phyloP scores from a whole-genome alignment of 2,329 filamentous ascomycete genomes.

The Phialophora verrucosa region DNA sequence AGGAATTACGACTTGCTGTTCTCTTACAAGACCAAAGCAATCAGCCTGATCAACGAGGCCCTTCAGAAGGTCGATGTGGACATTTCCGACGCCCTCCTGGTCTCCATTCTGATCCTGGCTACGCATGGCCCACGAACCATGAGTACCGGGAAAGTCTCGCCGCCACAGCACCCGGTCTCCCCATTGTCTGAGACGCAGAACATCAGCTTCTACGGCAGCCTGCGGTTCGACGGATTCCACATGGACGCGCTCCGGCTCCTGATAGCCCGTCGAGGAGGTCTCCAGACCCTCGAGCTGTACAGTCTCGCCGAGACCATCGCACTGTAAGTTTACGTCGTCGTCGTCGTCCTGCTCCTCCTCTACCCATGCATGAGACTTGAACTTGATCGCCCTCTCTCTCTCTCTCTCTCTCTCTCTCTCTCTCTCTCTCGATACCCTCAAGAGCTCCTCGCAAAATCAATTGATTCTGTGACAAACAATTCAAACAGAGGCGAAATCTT shows the following conservation, averaged over 20 bases:
- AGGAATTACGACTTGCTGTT: conserved; percentile 1
- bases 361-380: too few species aligned
- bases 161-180: background rate
- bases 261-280: conserved; percentile 9
- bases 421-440: too few species aligned
- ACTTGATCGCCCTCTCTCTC: too few species aligned
- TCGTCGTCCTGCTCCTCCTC: too few species aligned
- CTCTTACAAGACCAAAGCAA: conserved; percentile 14
- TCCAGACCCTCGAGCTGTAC: conserved; percentile 6
- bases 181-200: conserved; percentile 5
- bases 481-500: conserved; percentile 1
- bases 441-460: too few species aligned
- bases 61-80: background rate
- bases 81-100: conserved; percentile 5
- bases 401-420: too few species aligned
- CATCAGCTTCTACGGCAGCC: conserved; percentile 12
- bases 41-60: conserved; percentile 9
- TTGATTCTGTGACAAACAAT: background rate
- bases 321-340: background rate
- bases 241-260: conserved; percentile 8
- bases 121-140: conserved; percentile 1
- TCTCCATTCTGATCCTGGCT: conserved; percentile 12
- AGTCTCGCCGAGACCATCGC: conserved; percentile 12
- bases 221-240: conserved; percentile 6
- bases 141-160: background rate